A percentile compares a stretch with the other conserved stretches of the same genome.
These are phyloP conservation scores for Neurospora crassa DNA, from an alignment of 2,329 filamentous ascomycete species.

Conservation along the genomic window DNA sequence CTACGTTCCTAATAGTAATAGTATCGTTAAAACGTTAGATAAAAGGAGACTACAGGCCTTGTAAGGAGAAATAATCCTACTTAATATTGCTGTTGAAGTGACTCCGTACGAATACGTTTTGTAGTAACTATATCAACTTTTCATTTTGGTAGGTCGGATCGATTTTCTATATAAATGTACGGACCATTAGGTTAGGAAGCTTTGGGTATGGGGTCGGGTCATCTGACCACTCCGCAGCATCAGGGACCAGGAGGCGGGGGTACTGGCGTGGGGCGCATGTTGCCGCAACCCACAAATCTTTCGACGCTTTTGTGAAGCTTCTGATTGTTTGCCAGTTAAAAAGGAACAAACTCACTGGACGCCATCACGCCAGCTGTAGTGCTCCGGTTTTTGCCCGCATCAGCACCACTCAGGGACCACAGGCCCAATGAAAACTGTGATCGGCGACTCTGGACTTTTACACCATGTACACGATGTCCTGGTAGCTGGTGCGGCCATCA, in stretches of 20 bases:
- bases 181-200: too few species aligned
- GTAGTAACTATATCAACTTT: too few species aligned
- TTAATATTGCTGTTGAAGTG: too few species aligned
- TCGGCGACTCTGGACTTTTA: background rate
- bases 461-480: background rate
- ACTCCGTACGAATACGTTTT: too few species aligned
- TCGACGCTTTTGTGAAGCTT: background rate
- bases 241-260: background rate
- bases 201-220: too few species aligned
- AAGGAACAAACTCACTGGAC: background rate
- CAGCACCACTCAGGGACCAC: background rate
- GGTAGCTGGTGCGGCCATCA: background rate
- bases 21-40: too few species aligned
- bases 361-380: background rate
- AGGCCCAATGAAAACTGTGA: background rate
- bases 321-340: background rate
- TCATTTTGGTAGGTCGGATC: too few species aligned
- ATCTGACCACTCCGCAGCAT: too few species aligned
- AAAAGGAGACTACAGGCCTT: too few species aligned
- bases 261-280: background rate
- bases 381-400: background rate
- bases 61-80: too few species aligned
- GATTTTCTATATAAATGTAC: too few species aligned
- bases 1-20: too few species aligned
- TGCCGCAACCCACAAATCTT: background rate